Evolutionary conservation across 2,329 filamentous ascomycete species (phyloP).

Genomic region (Exophiala sp.): DNA sequence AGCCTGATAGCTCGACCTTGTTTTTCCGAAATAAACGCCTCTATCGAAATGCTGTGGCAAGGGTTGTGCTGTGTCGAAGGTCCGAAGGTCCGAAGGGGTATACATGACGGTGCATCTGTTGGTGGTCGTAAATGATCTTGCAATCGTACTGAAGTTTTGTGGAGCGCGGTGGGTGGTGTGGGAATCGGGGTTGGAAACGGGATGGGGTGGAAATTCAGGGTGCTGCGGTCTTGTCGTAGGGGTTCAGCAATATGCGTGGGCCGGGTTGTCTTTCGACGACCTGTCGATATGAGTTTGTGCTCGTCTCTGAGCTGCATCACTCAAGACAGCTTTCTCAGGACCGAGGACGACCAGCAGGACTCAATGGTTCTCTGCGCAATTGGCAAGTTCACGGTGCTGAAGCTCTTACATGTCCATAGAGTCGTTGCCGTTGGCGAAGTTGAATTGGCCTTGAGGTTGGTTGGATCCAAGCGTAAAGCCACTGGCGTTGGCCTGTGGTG

Average conservation of each 20-base stretch:
- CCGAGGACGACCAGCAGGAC: background rate
- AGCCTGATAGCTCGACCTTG: conserved; percentile 1
- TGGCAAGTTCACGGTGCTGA: background rate
- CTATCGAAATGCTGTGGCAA: conserved; percentile 8
- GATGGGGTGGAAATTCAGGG: background rate
- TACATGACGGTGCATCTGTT: conserved; percentile 30
- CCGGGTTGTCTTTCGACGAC: conserved; percentile 4
- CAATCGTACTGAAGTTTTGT: conserved; percentile 31
- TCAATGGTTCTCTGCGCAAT: background rate
- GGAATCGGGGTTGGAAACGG: conserved; percentile 5
- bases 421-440: conserved; percentile 74
- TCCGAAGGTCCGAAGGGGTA: conserved; percentile 21
- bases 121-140: conserved; percentile 33
- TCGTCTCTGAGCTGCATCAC: background rate
- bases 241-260: conserved; percentile 31
- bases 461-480: conserved; percentile 67
- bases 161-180: conserved; percentile 32
- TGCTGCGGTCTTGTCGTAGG: conserved; percentile 39
- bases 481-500: conserved; percentile 66
- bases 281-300: background rate
- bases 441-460: conserved; percentile 79
- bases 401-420: conserved; percentile 67
- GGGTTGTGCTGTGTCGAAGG: conserved; percentile 18
- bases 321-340: background rate
- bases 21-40: conserved; percentile 22